Evolutionary conservation across 2,329 filamentous ascomycete genomes (phyloP).

Genomic region (Scedosporium apiospermum): DNA sequence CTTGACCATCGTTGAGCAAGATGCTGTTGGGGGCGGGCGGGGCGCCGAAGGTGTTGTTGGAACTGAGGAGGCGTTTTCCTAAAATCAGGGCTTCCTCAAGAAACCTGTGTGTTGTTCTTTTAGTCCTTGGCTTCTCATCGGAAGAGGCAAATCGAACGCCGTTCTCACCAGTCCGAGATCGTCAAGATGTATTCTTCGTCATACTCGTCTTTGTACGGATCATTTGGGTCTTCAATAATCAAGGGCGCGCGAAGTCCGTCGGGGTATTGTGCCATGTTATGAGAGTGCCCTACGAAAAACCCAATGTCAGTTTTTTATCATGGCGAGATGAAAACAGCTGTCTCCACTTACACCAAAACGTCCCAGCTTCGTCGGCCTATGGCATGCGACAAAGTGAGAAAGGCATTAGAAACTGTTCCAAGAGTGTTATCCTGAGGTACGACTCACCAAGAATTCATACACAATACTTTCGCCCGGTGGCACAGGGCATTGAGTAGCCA

Average conservation of each 20-base stretch:
- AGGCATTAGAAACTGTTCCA: not conserved
- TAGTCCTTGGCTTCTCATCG: not conserved
- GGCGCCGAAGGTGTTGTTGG: constrained; percentile 26
- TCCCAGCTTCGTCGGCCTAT: constrained; percentile 31
- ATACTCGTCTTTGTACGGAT: constrained; percentile 41
- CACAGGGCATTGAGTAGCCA: constrained; percentile 44
- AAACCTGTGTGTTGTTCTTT: constrained; percentile 42
- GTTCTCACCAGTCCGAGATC: constrained; percentile 24
- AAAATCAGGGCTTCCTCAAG: constrained; percentile 30
- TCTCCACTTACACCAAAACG: constrained; percentile 30
- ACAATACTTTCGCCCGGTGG: constrained; percentile 38
- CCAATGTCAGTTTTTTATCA: not conserved
- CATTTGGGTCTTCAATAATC: constrained; percentile 47
- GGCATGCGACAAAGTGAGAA: not conserved
- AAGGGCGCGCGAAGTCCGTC: constrained; percentile 56
- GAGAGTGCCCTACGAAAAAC: constrained; percentile 43
- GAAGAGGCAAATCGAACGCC: not conserved
- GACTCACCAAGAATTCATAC: constrained; percentile 38
- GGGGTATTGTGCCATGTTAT: constrained; percentile 54
- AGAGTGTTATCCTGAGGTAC: not conserved
- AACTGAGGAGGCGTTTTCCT: constrained; percentile 27
- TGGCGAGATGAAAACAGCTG: not conserved
- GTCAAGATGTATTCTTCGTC: constrained; percentile 47
- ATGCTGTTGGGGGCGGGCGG: constrained; percentile 32
- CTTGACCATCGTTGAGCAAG: constrained; percentile 32